Evolutionary conservation across 495 filamentous ascomycete species (phyloP), one percentile per base, ranked within the genome.

Genomic region (Bryoglossum gracile): DNA sequence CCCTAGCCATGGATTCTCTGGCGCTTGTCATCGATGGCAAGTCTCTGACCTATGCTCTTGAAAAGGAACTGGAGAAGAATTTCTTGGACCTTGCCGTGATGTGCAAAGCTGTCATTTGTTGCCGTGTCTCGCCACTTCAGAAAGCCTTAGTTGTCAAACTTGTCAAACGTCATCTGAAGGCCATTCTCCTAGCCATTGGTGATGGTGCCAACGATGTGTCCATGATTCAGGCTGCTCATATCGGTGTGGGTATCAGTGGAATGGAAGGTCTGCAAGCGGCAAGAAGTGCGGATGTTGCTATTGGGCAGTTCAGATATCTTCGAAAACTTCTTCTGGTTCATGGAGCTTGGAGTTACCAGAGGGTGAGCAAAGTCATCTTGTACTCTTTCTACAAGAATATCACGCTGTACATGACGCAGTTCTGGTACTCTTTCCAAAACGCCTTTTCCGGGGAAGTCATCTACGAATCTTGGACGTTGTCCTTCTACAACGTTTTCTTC

Each of bases 351-450:
- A 91, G 84, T 60, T 99, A 99, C 60, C 90, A 96, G 56, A 87
- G 94, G 32, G 87, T 99, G 59, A 88, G 84, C 74, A 94, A 91
- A 63, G 86, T 92, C 25, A 97, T 99, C 55, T 66, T 99, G 35
- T 99, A 96, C 66, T 97, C 92, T 1, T 99, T 95, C 63, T 99
- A 99, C 73, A 99, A 99, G 73, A 99, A 99, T 68, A 95, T 97
- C 55, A 83, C 89, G 2, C 72, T 99, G 35, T 97, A 95, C 68
- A 92, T 97, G 82, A 99, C 94, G 58, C 94, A 99, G 64, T 99
- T 99, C 65, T 99, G 94, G 91, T 98, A 94, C 64, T 86, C 88
- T 16, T 99, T 99, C 70, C 88, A 95, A 81, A 97, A 99, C 62
- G 86, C 83, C 51, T 99, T 97, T 67, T 96, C 92, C 1, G 94